Conservation (phyloP, 2,329 filamentous ascomycete genomes). For the Penicillium sp. region DNA sequence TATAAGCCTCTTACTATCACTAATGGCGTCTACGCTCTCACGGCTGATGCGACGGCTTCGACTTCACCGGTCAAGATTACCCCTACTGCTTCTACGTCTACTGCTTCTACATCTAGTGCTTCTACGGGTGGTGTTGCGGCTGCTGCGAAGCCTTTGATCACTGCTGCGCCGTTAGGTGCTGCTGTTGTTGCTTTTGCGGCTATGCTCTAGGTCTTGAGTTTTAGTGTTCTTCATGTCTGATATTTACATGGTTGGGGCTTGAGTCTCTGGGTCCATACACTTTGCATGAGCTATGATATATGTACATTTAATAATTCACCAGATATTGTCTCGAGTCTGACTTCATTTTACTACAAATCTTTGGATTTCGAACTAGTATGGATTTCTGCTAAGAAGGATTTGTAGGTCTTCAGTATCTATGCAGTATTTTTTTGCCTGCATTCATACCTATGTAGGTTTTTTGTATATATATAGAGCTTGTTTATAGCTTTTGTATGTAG, state of each 20-base stretch:
- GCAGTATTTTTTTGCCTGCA: background rate
- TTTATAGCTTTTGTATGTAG: too few relatives aligned
- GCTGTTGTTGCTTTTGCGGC: constrained; percentile 9
- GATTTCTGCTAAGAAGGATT: background rate
- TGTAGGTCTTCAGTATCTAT: background rate
- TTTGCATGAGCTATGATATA: background rate
- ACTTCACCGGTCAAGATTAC: background rate
- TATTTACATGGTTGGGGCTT: background rate
- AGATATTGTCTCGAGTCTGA: too few relatives aligned
- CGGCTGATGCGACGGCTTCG: constrained; percentile 7
- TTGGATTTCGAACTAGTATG: too few relatives aligned
- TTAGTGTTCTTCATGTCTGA: background rate
- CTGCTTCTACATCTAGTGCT: background rate
- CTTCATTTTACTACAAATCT: background rate
- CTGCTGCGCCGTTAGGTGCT: constrained; percentile 4
- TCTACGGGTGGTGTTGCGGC: constrained; percentile 1
- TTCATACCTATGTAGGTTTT: background rate
- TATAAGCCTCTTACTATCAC: constrained; percentile 5
- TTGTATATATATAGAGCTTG: background rate
- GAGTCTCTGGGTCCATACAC: background rate
- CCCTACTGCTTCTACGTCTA: background rate
- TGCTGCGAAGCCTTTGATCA: background rate
- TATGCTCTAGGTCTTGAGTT: constrained; percentile 2
- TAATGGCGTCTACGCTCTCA: background rate
- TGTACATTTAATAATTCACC: background rate